These are phyloP conservation scores for Plasmodium inui DNA, from an alignment of 169 alveolate genomes.

Conservation along the genomic window DNA sequence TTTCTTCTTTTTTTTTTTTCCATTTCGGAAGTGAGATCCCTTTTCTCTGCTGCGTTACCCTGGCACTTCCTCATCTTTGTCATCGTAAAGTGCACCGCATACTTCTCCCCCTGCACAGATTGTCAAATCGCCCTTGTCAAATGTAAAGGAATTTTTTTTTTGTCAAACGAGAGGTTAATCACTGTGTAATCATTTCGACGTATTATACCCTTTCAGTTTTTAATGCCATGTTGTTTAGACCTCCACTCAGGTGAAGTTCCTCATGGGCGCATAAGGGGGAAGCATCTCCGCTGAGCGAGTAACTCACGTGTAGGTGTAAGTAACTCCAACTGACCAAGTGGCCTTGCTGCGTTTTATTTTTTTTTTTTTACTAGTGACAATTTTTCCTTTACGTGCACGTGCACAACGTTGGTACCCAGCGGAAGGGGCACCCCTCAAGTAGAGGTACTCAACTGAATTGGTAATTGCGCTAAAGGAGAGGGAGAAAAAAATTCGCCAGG, in stretches of 20 bases:
- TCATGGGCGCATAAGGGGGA: background rate
- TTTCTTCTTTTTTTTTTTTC: background rate
- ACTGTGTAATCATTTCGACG: background rate
- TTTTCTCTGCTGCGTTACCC: background rate
- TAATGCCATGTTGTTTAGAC: background rate
- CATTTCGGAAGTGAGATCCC: background rate
- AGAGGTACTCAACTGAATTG: background rate
- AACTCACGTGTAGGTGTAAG: background rate
- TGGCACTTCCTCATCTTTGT: background rate
- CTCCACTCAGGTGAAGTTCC: background rate
- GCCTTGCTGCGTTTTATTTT: background rate
- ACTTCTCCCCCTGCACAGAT: background rate
- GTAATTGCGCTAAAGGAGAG: background rate
- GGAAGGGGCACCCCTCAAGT: background rate
- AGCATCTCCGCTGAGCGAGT: background rate
- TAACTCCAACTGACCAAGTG: background rate
- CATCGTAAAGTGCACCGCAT: background rate
- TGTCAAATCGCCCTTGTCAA: background rate
- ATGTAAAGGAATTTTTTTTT: background rate
- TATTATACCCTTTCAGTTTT: background rate
- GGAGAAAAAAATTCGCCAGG: background rate
- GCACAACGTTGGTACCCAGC: background rate
- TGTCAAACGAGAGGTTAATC: background rate
- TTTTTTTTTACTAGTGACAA: background rate
- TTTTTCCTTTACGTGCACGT: background rate